Evolutionary conservation across 192 early-diverging fungal species (phyloP), one percentile per base, ranked within the genome.

Genomic region (Entophlyctis luteolus): DNA sequence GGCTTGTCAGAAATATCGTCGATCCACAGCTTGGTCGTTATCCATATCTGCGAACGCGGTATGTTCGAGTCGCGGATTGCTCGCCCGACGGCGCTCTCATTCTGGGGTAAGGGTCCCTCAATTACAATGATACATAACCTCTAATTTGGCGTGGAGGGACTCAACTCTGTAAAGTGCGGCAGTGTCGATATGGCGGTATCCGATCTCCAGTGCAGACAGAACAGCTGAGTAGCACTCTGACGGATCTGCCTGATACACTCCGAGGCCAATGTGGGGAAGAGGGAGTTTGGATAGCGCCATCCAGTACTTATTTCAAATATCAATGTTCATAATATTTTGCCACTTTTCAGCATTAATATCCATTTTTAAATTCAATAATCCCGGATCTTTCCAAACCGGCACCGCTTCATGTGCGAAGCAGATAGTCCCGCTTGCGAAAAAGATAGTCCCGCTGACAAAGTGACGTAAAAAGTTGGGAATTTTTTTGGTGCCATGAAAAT

Each of bases 1-100:
- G 82, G 70, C 50, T 63, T 78, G 55, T 65, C 79, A 0, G 81
- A 81, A 45, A 86, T 84, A 65, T 86, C 77, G 6, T 72, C 86
- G 45, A 86, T 83, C 86, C 87, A 90, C 12, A 89, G 72, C 65
- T 89, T 89, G 2, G 86, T 86, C 12, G 85, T 87, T 27, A 89
- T 68, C 67, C 83, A 89, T 36, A 89, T 75, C 60, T 86, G 27
- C 8, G 10, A 6, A 29, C 58, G 65, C 12, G 68, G 53, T 8
- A 71, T 55, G 29, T 68, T 68, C 6, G 36, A 48, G 10, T 75
- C 63, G 16, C 33, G 34, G 57, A 75, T 65, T 18, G 58, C 49
- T 29, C 56, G 38, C 29, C 73, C 67, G 25, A 56, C 59, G 62
- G 75, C 67, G 42, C 28, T 27, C 49, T 77, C 57, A 25, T 59